Evolutionary conservation across 768 basidiomycete genomes (phyloP), one percentile per base, ranked within the genome.

Genomic region (Cystofilobasidium capitatum): DNA sequence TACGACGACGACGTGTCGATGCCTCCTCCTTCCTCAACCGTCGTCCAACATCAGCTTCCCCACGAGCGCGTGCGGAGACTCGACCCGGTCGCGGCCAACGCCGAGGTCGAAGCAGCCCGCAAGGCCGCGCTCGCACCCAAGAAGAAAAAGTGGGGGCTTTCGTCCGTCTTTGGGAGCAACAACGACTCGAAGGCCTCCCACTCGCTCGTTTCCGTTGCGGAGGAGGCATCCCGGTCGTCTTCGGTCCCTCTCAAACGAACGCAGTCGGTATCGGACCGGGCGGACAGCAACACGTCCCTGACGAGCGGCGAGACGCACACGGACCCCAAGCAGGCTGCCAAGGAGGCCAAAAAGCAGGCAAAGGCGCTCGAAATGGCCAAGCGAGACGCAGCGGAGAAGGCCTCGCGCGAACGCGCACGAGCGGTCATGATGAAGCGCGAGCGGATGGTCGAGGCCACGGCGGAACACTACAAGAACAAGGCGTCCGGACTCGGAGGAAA

Each of bases 361-460:
- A 83, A 82, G 68, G 90, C 93, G 77, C 88, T 88, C 24, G 89
- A 92, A 80, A 84, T 86, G 73, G 88, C 89, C 72, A 85, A 87
- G 70, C 88, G 90, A 70, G 85, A 85, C 65, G 81, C 88, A 70
- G 84, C 82, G 22, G 84, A 86, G 76, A 85, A 84, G 72, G 85
- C 80, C 74, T 85, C 89, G 70, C 84, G 85, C 72, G 92, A 96
- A 73, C 88, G 91, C 77, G 89, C 91, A 22, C 84, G 91, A 64
- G 90, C 89, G 51, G 91, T 94, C 77, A 88, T 93, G 85, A 83
- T 86, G 73, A 94, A 93, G 80, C 87, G 89, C 71, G 86, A 83
- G 69, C 84, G 86, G 71, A 81, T 90, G 77, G 80, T 88, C 72
- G 83, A 83, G 44, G 71, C 69, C 61, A 62, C 61, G 36, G 45